These are phyloP conservation scores for Cordyceps cicadae DNA, from an alignment of 2,329 filamentous ascomycete species.

Conservation along the genomic window DNA sequence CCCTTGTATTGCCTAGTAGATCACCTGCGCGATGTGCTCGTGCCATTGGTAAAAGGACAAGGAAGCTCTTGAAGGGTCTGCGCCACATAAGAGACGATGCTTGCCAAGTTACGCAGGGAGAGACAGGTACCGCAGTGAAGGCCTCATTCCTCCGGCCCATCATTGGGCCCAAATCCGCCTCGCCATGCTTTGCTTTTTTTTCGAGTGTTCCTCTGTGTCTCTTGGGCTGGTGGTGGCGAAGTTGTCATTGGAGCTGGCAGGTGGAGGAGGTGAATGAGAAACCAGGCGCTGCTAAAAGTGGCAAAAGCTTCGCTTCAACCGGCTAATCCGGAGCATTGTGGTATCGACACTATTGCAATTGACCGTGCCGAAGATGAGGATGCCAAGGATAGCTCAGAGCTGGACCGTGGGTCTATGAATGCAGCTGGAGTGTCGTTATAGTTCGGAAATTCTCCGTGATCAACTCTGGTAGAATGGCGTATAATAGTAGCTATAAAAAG, in stretches of 20 bases:
- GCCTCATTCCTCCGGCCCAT: neutral
- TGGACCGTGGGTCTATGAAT: neutral
- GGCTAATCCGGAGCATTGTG: neutral
- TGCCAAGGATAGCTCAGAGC: neutral
- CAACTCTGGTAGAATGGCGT: neutral
- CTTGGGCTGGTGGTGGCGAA: neutral
- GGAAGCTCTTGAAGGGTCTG: neutral
- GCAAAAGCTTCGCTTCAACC: conserved; percentile 1
- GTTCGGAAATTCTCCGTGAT: neutral
- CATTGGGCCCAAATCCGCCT: neutral
- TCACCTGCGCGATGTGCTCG: neutral
- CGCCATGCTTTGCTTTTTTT: neutral
- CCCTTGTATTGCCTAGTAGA: neutral
- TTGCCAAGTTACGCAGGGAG: conserved; percentile 12
- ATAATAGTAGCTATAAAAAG: neutral
- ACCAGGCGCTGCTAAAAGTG: neutral
- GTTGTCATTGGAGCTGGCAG: neutral
- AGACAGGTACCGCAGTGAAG: neutral
- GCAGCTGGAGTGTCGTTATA: neutral
- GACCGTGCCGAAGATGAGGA: neutral
- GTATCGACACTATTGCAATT: neutral
- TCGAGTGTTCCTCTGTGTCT: neutral
- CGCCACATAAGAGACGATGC: neutral
- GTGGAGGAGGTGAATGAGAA: neutral
- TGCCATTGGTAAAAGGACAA: neutral